Evolutionary conservation across 257 asterid species (phyloP), one percentile per base, ranked within the genome.

Genomic region (Solanum pimpinellifolium): DNA sequence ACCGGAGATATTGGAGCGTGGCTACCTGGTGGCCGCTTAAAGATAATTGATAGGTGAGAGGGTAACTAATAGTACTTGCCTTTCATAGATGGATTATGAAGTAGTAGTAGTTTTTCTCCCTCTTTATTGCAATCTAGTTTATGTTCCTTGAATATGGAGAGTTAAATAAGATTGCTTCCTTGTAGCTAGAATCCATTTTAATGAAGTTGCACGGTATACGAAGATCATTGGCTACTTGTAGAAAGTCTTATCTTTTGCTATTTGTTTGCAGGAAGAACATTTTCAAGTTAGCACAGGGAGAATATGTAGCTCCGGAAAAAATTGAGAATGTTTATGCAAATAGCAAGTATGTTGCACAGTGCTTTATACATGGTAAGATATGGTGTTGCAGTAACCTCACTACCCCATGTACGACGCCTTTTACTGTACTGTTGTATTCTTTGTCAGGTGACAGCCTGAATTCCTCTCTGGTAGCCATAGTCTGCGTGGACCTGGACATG

Each of bases 1-100:
- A 93, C 99, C 0, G 99, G 98, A 88, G 98, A 96, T 92, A 96
- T 96, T 88, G 99, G 99, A 85, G 87, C 92, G 86, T 96, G 99
- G 99, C 89, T 94, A 69, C 99, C 96, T 33, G 97, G 95, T 78
- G 98, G 98, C 77, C 96, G 97, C 72, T 92, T 96, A 88, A 96
- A 92, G 91, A 96, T 96, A 35, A 96, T 96, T 88, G 99, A 96
- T 91, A 93, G 98, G 98, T 94, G 29, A 74, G 81, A 37, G 81
- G 81, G 21, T 37, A 74, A 49, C 81, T 74, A 37, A 74, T 37
- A 74, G 29, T 37, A 74, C 81, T 74, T 73, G 18, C 81, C 47
- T 73, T 52, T 52, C n/a, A 52, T 52, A 18, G n/a, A 52, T 23
- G 62, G 10, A 73, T 73, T 39, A 11, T 72, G 46, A 33, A 35